A percentile compares a stretch with the other conserved stretches of the same genome.
phyloP scores from a whole-genome alignment of 2,329 filamentous ascomycete species.

The Ophiostoma montium region DNA sequence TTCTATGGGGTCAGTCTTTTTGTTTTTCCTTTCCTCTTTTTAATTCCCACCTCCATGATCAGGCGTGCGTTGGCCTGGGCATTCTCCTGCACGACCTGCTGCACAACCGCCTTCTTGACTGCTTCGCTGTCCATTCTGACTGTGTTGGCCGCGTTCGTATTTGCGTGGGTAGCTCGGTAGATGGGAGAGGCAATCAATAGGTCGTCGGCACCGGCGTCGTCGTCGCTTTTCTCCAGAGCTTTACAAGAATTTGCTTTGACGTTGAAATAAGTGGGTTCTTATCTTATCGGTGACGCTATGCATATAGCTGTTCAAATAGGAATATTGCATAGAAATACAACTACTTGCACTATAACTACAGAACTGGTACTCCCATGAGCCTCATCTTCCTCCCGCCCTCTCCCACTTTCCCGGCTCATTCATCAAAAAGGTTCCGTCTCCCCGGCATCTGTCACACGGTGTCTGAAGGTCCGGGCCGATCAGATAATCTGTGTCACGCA shows the following conservation, averaged over 20 bases:
- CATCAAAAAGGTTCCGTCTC: no score
- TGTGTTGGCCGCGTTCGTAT: conserved; percentile 14
- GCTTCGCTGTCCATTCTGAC: conserved; percentile 40
- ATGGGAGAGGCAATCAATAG: background rate
- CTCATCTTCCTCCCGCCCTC: no score
- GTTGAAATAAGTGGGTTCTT: conserved; percentile 6
- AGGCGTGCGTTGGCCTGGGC: background rate
- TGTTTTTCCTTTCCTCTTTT: background rate
- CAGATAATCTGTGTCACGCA: no score
- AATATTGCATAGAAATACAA: no score
- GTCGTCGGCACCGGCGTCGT: background rate
- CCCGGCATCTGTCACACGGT: no score
- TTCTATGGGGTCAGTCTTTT: conserved; percentile 35
- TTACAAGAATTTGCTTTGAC: background rate
- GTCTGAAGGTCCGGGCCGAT: no score
- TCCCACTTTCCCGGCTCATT: no score
- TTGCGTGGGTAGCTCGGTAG: background rate
- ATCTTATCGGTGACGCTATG: conserved; percentile 3
- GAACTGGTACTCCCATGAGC: no score
- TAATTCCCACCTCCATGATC: background rate
- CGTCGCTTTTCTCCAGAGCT: background rate
- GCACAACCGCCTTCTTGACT: conserved; percentile 48
- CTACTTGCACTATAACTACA: no score
- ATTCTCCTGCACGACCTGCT: conserved; percentile 36
- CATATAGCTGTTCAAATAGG: no score